Evolutionary conservation across 805 yeast species (phyloP), one percentile per base, ranked within the genome.

Genomic region (Dipodascus geniculatus): DNA sequence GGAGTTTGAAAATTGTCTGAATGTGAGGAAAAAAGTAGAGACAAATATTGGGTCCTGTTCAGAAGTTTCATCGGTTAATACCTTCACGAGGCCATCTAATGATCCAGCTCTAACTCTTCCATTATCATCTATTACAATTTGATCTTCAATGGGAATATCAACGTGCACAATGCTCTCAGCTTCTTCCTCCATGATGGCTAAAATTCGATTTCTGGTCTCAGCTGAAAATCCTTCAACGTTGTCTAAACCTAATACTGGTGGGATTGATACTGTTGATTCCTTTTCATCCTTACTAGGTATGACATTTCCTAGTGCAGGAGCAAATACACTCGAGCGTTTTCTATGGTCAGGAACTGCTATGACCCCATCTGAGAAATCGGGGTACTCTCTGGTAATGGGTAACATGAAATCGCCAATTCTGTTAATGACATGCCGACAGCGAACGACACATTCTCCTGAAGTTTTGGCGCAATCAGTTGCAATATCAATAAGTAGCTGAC

Each of bases 1-100:
- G 0, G 90, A 80, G 50, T 74, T 75, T 0, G 89, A 78, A 67
- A 83, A 90, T 53, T 80, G 78, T 60, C 89, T 75, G 69, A 84
- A 88, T 47, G 87, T 82, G 53, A 87, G 71, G 70, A 90, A 80
- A 62, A 89, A 86, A 0, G 93, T 79, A 0, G 93, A 79, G 2
- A 80, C 73, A 55, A 83, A 79, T 61, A 84, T 82, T 54, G 80
- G 80, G 55, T 80, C 85, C 1, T 88, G 58, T 6, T 54, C 54
- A 14, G 53, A 55, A 19, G 57, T 54, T 14, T 56, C 63, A 20
- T 57, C 61, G 4, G 65, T 62, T 31, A 69, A 53, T 57, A 64
- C 57, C n/a, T 55, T 52, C 3, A 69, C 55, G 6, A 68, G 54
- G 3, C 64, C 67, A 22, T 58, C 58, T n/a, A 67, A 47, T 1